Base-by-base conservation (phyloP, 2,329 filamentous ascomycete genomes). In the Fusarium begoniae region DNA sequence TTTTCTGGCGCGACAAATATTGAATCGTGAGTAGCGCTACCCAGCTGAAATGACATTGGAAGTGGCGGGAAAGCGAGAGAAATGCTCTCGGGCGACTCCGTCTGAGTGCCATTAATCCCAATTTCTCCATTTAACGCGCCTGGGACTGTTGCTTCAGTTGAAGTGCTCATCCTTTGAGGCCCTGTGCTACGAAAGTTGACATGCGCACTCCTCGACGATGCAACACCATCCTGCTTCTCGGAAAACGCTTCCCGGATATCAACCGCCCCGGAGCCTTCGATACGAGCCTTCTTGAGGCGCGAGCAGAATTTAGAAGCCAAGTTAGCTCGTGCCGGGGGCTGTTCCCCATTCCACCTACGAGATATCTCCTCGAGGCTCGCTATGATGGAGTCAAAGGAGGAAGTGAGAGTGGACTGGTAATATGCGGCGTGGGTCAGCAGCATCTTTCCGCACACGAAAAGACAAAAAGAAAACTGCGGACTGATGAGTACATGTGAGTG, bases 391-490 rank as follows among this genome's bases (percentile, higher is more conserved):
- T 73, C 55, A 26, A 73, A 75, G 1, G 56, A 60, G 0, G 50
- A 40, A 18, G 51, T 48, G 4, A 75, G 62, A 18, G 41, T 24
- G 14, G 35, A 55, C 9, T 61, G 44, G 22, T 65, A 63, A 9
- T 74, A 73, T 11, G 41, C 57, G 5, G 72, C 48, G 26, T 75
- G 66, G 5, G 72, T 65, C 4, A 74, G 63, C 9, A 75, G 63
- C 58, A 72, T 66, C 15, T 67, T 63, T 1, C 72, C 73, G 18
- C 72, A 74, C 4, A 75, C 66, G 7, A 75, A 75, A 1, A 75
- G 53, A 17, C 73, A 75, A 38, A 75, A 75, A 1, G 63, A 67
- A 41, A 75, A 75, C 40, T 74, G 72, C 0, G 73, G 72, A 8
- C 56, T 74, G 11, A 65, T 63, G 3, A 74, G 24, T 28, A 70